Evolutionary conservation across 73 alveolate species (phyloP).

Genomic region (Paramecium biaurelia): DNA sequence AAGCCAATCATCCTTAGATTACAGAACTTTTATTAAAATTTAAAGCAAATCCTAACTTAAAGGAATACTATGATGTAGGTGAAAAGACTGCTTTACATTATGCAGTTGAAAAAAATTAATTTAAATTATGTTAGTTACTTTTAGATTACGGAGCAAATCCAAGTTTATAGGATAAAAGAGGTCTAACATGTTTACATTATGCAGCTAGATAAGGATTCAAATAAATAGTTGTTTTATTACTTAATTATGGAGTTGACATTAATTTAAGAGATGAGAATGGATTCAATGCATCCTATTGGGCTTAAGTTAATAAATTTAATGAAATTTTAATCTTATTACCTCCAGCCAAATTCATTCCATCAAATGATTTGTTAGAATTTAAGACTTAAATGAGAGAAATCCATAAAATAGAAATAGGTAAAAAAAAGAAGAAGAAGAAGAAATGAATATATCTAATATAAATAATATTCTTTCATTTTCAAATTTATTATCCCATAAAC

Average conservation of each 20-base stretch:
- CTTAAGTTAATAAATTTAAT: slow-evolving; percentile 48
- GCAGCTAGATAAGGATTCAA: slow-evolving; percentile 76
- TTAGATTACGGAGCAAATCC: slow-evolving; percentile 82
- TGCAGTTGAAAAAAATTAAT: slow-evolving; percentile 77
- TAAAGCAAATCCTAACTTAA: slow-evolving; percentile 77
- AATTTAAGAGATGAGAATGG: slow-evolving; percentile 80
- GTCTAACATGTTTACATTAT: slow-evolving; percentile 76
- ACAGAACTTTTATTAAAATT: slow-evolving; percentile 73
- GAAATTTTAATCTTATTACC: slow-evolving; percentile 47
- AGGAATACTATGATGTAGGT: slow-evolving; percentile 78
- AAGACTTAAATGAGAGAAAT: slow-evolving; percentile 64
- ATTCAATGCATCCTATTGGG: slow-evolving; percentile 79
- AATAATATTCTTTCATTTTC: not conserved
- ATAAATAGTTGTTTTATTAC: slow-evolving; percentile 57
- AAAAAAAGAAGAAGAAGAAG: slow-evolving; percentile 57
- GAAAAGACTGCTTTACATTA: slow-evolving; percentile 80
- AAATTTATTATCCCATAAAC: not conserved
- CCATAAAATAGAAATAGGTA: slow-evolving; percentile 57
- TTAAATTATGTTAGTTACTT: slow-evolving; percentile 67
- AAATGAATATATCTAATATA: not conserved
- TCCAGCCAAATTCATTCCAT: slow-evolving; percentile 44
- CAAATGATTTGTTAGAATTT: slow-evolving; percentile 54
- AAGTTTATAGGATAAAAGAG: slow-evolving; percentile 68
- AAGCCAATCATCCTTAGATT: slow-evolving; percentile 66
- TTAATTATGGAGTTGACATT: slow-evolving; percentile 74